Conservation (phyloP, 805 yeast species). For the Spathaspora girioi region DNA sequence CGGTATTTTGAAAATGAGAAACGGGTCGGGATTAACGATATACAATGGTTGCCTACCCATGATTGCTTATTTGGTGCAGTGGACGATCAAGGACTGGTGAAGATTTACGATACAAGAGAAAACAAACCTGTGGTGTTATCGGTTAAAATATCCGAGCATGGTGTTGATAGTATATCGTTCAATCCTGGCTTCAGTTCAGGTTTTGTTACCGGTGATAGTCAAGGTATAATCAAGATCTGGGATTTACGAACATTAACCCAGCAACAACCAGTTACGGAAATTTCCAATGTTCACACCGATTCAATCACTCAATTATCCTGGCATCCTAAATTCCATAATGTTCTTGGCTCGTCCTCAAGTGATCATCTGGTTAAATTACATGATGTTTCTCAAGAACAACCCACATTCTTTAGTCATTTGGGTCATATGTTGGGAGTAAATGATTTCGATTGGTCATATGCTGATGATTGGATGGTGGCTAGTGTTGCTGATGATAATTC, state of each 20-base stretch:
- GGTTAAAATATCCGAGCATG: conserved; percentile 17
- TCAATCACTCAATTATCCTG: conserved; percentile 67
- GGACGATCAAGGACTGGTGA: conserved; percentile 57
- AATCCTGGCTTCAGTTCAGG: conserved; percentile 54
- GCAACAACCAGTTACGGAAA: conserved; percentile 8
- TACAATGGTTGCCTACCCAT: conserved; percentile 65
- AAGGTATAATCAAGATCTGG: conserved; percentile 56
- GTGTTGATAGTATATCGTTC: conserved; percentile 57
- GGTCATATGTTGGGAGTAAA: conserved; percentile 89
- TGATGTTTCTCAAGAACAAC: conserved; percentile 41
- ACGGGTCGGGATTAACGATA: conserved; percentile 64
- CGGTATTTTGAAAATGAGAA: not conserved
- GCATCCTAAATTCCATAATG: conserved; percentile 55
- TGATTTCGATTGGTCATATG: conserved; percentile 79
- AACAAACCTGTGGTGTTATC: not conserved
- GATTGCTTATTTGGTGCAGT: conserved; percentile 59
- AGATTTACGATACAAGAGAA: conserved; percentile 52
- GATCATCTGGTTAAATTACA: conserved; percentile 62
- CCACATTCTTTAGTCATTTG: conserved; percentile 60
- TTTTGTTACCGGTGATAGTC: conserved; percentile 64
- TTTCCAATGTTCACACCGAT: conserved; percentile 41
- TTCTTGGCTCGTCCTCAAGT: conserved; percentile 64
- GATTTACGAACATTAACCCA: conserved; percentile 49
- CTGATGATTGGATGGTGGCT: conserved; percentile 65
- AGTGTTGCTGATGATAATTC: conserved; percentile 84